Evolutionary conservation across 2,329 filamentous ascomycete species (phyloP), one percentile per base, ranked within the genome.

Genomic region (Aspergillus ochraceus): DNA sequence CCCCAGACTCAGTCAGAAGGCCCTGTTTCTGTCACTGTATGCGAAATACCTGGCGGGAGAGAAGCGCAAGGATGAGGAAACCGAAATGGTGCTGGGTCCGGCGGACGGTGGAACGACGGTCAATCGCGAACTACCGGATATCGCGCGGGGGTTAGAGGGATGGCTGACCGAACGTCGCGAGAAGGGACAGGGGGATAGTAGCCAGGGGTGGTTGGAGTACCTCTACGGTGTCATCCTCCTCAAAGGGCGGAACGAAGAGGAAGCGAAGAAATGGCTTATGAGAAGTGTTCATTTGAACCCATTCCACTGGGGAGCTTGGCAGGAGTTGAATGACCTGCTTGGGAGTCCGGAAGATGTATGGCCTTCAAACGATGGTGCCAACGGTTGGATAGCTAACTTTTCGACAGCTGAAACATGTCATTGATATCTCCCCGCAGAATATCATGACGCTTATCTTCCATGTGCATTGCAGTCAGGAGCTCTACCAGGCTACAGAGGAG

Each of bases 271-370:
- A 64, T 97, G 90, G 84, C 83, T 99, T n/a, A 82, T 97, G 54
- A 85, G 87, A 64, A 97, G 93, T 71, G 91, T 97, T 10, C 90
- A 96, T 73, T 80, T 92, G 46, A 96, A 92, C 69, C 91, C 92
- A 1, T 97, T 93, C 85, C 97, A 98, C 72, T 99, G 95, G 95
- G 92, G 92, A 8, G 93, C 92, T 62, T 99, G 95, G 95, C 84
- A 95, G 60, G 95, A 99, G 77, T 86, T 99, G 74, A 91, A 90
- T 4, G 88, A 88, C 45, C 81, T 98, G 26, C 86, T 97, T 60
- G 86, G 87, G 39, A 88, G 90, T 36, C 84, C 90, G 9, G 92
- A 97, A 75, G 91, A 97, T 76, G 89, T 95, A 76, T 76, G 87
- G 80, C 61, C 30, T 11, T 54, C 12, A 9, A 26, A 19, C 19